Percentiles rank a stretch among this genome's conserved stretches.
Conservation (phyloP, 2,329 filamentous ascomycete species). For the Pseudocercospora vitis region DNA sequence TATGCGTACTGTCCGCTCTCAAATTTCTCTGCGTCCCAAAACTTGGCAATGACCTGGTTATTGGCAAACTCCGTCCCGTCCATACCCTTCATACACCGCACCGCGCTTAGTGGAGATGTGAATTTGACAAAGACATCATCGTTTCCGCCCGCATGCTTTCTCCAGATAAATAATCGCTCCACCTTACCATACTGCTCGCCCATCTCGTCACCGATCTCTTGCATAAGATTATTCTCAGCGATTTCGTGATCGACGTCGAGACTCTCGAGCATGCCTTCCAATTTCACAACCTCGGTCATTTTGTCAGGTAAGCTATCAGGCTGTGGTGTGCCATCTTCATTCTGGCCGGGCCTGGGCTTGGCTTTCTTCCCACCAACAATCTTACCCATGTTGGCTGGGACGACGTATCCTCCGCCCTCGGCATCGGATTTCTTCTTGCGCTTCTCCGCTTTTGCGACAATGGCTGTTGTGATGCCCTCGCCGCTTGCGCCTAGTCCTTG, state of each 20-base stretch:
- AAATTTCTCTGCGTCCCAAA: slow-evolving; percentile 81
- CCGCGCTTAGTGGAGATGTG: slow-evolving; percentile 76
- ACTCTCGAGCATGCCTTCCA: slow-evolving; percentile 81
- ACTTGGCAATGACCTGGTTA: slow-evolving; percentile 77
- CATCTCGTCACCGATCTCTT: slow-evolving; percentile 95
- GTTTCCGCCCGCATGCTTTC: slow-evolving; percentile 46
- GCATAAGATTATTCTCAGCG: slow-evolving; percentile 67
- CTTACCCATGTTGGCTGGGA: slow-evolving; percentile 67
- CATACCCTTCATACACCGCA: slow-evolving; percentile 87
- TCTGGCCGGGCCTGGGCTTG: slow-evolving; percentile 27
- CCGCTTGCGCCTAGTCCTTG: slow-evolving; percentile 79
- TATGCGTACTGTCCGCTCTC: slow-evolving; percentile 57
- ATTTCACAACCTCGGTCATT: slow-evolving; percentile 79
- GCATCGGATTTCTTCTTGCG: slow-evolving; percentile 75
- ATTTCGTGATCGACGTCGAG: slow-evolving; percentile 81
- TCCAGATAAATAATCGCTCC: slow-evolving; percentile 55
- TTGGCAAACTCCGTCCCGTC: slow-evolving; percentile 86
- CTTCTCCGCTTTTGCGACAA: slow-evolving; percentile 83
- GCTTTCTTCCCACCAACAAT: slow-evolving; percentile 76
- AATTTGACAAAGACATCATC: slow-evolving; percentile 86
- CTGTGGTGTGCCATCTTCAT: slow-evolving; percentile 33
- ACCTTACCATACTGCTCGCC: slow-evolving; percentile 63
- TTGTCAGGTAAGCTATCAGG: slow-evolving; percentile 43
- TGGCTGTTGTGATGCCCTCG: slow-evolving; percentile 79
- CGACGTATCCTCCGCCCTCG: slow-evolving; percentile 75